A percentile compares a stretch with the other conserved stretches of the same genome.
Conservation (phyloP, 164 flowering plant species). For the Chloranthus sessilifolius region DNA sequence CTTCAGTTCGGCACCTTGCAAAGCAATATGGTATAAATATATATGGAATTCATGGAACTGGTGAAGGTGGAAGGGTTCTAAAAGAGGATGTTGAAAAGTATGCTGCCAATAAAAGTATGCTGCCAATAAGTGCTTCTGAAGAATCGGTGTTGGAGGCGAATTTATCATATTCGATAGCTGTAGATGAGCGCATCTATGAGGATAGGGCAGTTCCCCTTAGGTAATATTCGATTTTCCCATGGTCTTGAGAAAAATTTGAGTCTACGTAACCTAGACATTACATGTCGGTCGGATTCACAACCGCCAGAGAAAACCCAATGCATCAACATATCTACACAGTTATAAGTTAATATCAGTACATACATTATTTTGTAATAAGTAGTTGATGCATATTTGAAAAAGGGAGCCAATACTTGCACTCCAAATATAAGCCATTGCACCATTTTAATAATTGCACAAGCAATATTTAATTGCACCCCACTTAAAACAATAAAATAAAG, state of each 20-base stretch:
- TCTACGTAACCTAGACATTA: neutral
- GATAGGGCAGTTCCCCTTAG: slow-evolving; percentile 62
- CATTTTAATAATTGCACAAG: no score
- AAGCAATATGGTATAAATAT: slow-evolving; percentile 63
- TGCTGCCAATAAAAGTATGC: slow-evolving; percentile 40
- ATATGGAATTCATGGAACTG: slow-evolving; percentile 68
- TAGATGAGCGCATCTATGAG: slow-evolving; percentile 24
- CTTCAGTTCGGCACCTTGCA: slow-evolving; percentile 76
- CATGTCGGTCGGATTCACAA: no score
- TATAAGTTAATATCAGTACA: no score
- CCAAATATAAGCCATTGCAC: no score
- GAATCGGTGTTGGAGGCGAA: slow-evolving; percentile 21
- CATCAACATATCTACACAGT: no score
- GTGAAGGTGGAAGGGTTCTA: slow-evolving; percentile 76
- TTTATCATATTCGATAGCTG: slow-evolving; percentile 12
- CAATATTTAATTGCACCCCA: no score
- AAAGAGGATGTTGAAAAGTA: slow-evolving; percentile 72
- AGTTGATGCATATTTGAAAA: no score
- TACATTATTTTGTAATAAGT: no score
- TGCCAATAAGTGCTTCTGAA: slow-evolving; percentile 21
- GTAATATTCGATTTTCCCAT: slow-evolving; percentile 30
- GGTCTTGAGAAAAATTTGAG: neutral
- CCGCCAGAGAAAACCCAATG: no score
- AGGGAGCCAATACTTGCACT: no score
- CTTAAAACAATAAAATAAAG: no score